Conservation (phyloP, 2,329 filamentous ascomycete species). For the Ilyonectria mors-panacis region DNA sequence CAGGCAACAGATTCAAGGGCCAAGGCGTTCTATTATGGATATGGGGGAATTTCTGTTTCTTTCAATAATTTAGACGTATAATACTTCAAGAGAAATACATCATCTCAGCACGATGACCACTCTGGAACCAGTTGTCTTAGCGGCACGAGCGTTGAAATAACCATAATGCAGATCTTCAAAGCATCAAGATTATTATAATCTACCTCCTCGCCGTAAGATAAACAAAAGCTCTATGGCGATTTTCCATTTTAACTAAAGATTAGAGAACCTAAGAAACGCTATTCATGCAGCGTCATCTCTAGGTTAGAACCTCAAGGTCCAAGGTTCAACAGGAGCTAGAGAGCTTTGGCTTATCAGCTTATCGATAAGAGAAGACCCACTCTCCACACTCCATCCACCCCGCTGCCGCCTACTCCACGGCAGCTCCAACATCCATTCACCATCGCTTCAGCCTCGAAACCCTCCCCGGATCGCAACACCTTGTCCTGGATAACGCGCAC, state of each 20-base stretch:
- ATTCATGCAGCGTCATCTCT: background rate
- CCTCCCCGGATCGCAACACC: background rate
- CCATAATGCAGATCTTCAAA: no score
- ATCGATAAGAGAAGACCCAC: conserved; percentile 4
- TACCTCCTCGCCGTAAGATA: no score
- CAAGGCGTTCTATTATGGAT: background rate
- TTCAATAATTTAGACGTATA: background rate
- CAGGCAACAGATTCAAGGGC: background rate
- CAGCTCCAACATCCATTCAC: conserved; percentile 37
- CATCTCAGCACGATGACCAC: no score
- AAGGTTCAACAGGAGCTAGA: background rate
- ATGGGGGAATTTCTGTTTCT: background rate
- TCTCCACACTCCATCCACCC: conserved; percentile 29
- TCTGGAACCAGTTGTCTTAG: no score
- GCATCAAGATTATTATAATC: no score
- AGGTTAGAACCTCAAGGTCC: background rate
- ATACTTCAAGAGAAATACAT: background rate
- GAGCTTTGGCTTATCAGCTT: background rate
- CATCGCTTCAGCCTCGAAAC: conserved; percentile 22
- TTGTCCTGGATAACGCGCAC: background rate
- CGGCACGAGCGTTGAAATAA: no score
- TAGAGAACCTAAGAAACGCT: no score
- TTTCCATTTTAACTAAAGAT: no score
- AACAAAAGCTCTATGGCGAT: no score
- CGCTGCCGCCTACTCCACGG: conserved; percentile 44